A percentile compares a stretch with the other conserved stretches of the same genome.
Evolutionary conservation across 345 rosid species (phyloP).

Genomic region (Camelina sativa): DNA sequence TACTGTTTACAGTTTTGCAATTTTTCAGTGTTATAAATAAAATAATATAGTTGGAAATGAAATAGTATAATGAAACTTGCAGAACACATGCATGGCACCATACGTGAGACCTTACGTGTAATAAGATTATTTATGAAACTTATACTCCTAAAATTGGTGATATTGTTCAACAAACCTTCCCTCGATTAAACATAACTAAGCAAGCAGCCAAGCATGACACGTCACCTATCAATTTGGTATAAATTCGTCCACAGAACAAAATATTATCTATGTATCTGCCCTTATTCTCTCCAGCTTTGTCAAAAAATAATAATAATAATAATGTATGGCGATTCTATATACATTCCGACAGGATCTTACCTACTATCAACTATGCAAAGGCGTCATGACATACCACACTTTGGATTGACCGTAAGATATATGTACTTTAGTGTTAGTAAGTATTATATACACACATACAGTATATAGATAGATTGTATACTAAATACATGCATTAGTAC

Average conservation of each 20-base stretch:
- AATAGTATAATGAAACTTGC: conserved; percentile 8
- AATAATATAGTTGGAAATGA: neutral
- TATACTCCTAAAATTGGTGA: conserved; percentile 34
- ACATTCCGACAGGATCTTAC: conserved; percentile 19
- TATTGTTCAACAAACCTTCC: conserved; percentile 32
- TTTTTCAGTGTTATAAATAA: conserved; percentile 3
- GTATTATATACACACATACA: neutral
- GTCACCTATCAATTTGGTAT: conserved; percentile 15
- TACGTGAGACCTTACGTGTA: conserved; percentile 33
- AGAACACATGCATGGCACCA: conserved; percentile 31
- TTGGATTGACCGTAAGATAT: conserved; percentile 16
- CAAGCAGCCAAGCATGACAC: conserved; percentile 21
- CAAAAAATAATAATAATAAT: too few species aligned
- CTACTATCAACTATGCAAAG: conserved; percentile 15
- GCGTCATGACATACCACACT: conserved; percentile 10
- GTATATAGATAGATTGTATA: neutral
- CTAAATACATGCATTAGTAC: neutral
- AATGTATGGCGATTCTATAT: neutral
- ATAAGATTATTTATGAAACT: conserved; percentile 19
- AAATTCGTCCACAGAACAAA: neutral
- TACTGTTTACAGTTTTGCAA: neutral
- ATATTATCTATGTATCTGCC: neutral
- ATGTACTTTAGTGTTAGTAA: conserved; percentile 1
- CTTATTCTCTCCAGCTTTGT: neutral
- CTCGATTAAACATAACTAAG: conserved; percentile 19